Evolutionary conservation across 2,329 filamentous ascomycete genomes (phyloP), one percentile per base, ranked within the genome.

Genomic region (Aspergillus eucalypticola): DNA sequence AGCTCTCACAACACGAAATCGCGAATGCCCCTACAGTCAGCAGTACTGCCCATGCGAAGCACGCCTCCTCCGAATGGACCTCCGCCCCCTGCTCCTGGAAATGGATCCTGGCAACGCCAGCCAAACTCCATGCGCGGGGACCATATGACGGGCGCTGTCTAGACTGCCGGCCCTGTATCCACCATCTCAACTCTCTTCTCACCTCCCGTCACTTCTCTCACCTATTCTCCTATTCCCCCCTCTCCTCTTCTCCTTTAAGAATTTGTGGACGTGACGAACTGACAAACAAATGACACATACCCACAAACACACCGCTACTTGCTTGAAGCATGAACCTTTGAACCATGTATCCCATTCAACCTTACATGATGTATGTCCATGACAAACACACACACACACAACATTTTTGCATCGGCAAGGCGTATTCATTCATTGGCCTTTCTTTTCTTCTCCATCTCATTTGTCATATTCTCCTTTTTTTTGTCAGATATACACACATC

Each of bases 1-100:
- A 79, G 76, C 64, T 75, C 74, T 4, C 68, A 74, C 61, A 75
- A 72, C 55, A 66, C 67, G 6, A 73, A 71, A 55, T 73, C 69
- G 25, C 71, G 69, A 57, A 72, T 72, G 55, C 75, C 69, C 25
- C 62, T 77, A 49, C 72, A 76, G 54, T 85, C 84, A 2, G 88
- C 89, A 58, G 84, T 82, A 38, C 78, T 92, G 52, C 88, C 89
- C 1, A 83, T 90, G 60, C 84, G 89, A 50, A 82, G 84, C 48
- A 87, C 83, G 29, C 86, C 87, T 41, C 75, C 77, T 6, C 83
- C 83, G 3, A 83, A 80, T 8, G 85, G 84, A 10, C 81, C 84
- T 8, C 78, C 88, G 32, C 86, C 86, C 52, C 83, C 88, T 19
- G 83, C 86, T n/a, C 86, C 78, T 17, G 39, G 41, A 39, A 42